phyloP scores from a whole-genome alignment of 2,329 filamentous ascomycete species.

The Colletotrichum sp. region DNA sequence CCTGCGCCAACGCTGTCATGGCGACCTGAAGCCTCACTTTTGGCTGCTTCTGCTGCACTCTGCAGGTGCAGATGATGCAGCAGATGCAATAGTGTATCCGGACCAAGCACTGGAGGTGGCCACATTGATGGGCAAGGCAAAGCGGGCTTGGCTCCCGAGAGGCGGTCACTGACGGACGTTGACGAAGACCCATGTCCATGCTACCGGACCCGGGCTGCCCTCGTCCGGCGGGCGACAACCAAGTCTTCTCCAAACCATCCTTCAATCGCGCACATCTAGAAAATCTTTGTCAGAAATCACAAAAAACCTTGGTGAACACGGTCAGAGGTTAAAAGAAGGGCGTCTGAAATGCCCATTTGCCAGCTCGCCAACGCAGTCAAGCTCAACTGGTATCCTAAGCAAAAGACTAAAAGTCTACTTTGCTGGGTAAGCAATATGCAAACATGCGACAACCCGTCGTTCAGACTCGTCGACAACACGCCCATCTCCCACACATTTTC shows the following conservation, averaged over 20 bases:
- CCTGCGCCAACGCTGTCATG: background rate
- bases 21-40: background rate
- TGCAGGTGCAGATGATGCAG: background rate
- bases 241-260: background rate
- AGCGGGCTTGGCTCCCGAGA: background rate
- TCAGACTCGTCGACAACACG: background rate
- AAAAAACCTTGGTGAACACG: background rate
- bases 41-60: background rate
- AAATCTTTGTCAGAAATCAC: conserved; percentile 20
- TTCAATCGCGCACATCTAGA: background rate
- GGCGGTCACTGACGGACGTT: background rate
- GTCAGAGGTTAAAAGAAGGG: background rate
- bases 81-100: background rate
- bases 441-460: background rate
- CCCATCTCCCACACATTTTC: background rate
- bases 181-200: conserved; percentile 16
- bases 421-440: background rate
- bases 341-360: background rate
- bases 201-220: background rate
- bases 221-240: background rate
- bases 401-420: background rate
- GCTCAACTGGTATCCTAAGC: background rate
- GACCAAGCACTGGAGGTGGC: background rate
- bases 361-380: background rate
- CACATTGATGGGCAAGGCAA: background rate